A percentile compares a stretch with the other conserved stretches of the same genome.
phyloP scores from a whole-genome alignment of 805 yeast genomes.

The Kazachstania taianensis region DNA sequence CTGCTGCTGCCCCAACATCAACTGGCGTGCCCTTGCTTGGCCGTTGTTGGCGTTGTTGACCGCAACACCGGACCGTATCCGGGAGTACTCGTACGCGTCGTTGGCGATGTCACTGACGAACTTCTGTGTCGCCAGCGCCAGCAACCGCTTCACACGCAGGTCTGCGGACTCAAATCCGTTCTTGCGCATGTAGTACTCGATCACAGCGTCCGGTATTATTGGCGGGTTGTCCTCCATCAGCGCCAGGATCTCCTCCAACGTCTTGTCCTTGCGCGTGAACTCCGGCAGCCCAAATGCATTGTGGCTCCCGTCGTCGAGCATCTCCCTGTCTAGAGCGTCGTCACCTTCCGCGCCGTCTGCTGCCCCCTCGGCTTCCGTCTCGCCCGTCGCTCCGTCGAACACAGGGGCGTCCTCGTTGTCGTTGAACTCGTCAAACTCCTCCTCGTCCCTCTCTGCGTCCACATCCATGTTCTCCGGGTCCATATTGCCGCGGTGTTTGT shows the following conservation, averaged over 20 bases:
- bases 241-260: constrained; percentile 71
- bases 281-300: constrained; percentile 50
- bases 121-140: constrained; percentile 94
- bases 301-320: constrained; percentile 18
- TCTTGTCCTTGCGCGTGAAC: constrained; percentile 66
- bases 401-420: constrained; percentile 28
- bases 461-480: not conserved
- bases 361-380: constrained; percentile 7
- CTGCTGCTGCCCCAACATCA: constrained; percentile 55
- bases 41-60: constrained; percentile 83
- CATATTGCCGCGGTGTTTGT: too few relatives aligned
- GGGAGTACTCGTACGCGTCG: constrained; percentile 90
- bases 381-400: constrained; percentile 11
- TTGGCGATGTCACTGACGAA: constrained; percentile 90
- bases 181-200: constrained; percentile 79
- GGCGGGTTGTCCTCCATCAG: constrained; percentile 94
- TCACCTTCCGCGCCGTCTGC: constrained; percentile 1
- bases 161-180: constrained; percentile 81
- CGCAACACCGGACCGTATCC: constrained; percentile 81
- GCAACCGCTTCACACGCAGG: constrained; percentile 63
- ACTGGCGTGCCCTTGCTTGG: constrained; percentile 71
- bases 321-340: constrained; percentile 11
- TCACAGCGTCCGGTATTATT: constrained; percentile 91
- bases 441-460: too few relatives aligned
- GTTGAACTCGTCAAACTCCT: constrained; percentile 29